A percentile compares a stretch with the other conserved stretches of the same genome.
Conservation (phyloP, 225 moss, liverwort and hornwort species). For the Rhytidiadelphus loreus region DNA sequence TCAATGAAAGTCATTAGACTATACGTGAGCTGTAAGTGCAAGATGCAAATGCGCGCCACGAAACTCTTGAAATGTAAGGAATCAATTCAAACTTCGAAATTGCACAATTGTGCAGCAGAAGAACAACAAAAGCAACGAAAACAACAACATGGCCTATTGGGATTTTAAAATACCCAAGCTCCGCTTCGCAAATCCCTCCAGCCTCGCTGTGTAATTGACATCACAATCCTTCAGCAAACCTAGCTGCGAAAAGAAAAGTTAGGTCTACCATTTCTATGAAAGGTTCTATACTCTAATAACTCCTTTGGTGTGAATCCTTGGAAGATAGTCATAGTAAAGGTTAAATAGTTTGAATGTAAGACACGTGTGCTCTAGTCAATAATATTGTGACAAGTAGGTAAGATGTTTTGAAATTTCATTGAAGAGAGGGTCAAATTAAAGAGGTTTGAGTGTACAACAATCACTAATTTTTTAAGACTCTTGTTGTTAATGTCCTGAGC, state of each 20-base stretch:
- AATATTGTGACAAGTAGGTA: no score
- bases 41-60: background rate
- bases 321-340: no score
- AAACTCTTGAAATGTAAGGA: background rate
- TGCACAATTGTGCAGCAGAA: background rate
- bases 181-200: background rate
- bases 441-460: background rate
- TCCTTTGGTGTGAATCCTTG: no score
- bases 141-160: no score
- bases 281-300: no score
- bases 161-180: background rate
- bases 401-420: no score
- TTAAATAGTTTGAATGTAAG: no score
- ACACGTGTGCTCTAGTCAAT: no score
- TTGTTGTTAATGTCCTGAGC: background rate
- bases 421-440: background rate
- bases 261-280: background rate
- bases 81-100: background rate
- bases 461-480: background rate
- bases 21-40: background rate
- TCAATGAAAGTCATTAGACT: no score
- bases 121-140: background rate
- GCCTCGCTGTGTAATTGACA: background rate
- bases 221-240: background rate
- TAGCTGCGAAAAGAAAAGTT: background rate